Evolutionary conservation across 805 yeast species (phyloP).

Genomic region (Cyberlindnera bimundalis): DNA sequence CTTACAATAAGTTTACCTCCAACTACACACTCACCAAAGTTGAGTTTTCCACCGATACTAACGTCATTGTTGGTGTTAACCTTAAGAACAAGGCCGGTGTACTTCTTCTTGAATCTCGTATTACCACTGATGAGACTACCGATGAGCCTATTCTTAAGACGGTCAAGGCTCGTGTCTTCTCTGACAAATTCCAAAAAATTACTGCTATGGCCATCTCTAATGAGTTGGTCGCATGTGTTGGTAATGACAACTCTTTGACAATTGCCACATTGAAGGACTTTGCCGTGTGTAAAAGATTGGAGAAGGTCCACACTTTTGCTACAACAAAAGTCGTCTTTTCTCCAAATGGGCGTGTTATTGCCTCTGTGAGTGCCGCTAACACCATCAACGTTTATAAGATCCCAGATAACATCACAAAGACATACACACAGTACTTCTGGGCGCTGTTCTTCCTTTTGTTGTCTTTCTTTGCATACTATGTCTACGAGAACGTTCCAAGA

Average conservation of each 20-base stretch:
- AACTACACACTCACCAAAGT: slow-evolving; percentile 38
- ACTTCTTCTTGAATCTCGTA: slow-evolving; percentile 28
- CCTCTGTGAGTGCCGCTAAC: slow-evolving; percentile 75
- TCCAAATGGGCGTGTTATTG: slow-evolving; percentile 61
- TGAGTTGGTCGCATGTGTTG: slow-evolving; percentile 39
- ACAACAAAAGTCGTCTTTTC: slow-evolving; percentile 71
- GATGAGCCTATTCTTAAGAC: slow-evolving; percentile 24
- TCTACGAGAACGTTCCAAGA: slow-evolving; percentile 14
- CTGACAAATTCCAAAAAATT: slow-evolving; percentile 51
- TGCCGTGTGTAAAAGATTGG: slow-evolving; percentile 44
- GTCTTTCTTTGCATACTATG: slow-evolving; percentile 6
- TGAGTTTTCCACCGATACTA: slow-evolving; percentile 35
- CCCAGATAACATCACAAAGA: slow-evolving; percentile 42
- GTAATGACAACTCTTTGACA: slow-evolving; percentile 59
- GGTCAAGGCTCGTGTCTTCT: slow-evolving; percentile 39
- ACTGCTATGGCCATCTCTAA: slow-evolving; percentile 46
- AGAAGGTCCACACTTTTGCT: slow-evolving; percentile 74
- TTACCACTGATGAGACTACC: slow-evolving; percentile 13
- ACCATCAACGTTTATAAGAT: slow-evolving; percentile 60
- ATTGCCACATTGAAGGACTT: slow-evolving; percentile 53
- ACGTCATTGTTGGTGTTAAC: slow-evolving; percentile 43
- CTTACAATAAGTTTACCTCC: slow-evolving; percentile 19
- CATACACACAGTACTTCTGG: slow-evolving; percentile 12
- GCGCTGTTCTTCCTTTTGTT: slow-evolving; percentile 10
- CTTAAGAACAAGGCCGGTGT: slow-evolving; percentile 40